A percentile compares a stretch with the other conserved stretches of the same genome.
These are phyloP conservation scores for Phytophthora capsici DNA, from an alignment of 352 stramenopile genomes.

Conservation along the genomic window DNA sequence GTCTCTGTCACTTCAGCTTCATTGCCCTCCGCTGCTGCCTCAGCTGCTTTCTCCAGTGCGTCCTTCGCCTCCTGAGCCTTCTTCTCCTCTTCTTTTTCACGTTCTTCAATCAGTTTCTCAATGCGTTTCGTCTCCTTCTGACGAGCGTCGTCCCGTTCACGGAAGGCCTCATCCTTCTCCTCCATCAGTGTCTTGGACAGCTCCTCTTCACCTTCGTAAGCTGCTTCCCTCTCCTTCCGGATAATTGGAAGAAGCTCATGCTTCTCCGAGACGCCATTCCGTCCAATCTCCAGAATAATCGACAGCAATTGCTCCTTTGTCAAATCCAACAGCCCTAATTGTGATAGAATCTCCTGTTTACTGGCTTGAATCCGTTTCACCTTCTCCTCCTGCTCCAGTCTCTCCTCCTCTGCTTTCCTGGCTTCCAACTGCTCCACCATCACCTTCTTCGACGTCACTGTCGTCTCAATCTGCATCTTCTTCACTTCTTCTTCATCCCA, in stretches of 20 bases:
- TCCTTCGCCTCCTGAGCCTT: constrained; percentile 39
- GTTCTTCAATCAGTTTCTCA: constrained; percentile 61
- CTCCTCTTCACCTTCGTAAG: constrained; percentile 31
- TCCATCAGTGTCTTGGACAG: constrained; percentile 56
- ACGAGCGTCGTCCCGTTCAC: constrained; percentile 54
- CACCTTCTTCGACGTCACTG: constrained; percentile 35
- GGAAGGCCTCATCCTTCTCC: constrained; percentile 55
- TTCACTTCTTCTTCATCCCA: constrained; percentile 45
- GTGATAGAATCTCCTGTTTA: constrained; percentile 52
- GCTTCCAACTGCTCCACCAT: constrained; percentile 53
- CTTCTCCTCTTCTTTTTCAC: constrained; percentile 34
- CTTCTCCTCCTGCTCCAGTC: constrained; percentile 62
- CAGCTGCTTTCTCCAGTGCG: constrained; percentile 31
- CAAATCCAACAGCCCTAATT: constrained; percentile 69
- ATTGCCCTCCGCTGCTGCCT: constrained; percentile 7
- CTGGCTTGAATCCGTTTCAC: constrained; percentile 42
- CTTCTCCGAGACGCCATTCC: constrained; percentile 45
- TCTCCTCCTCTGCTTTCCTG: constrained; percentile 45
- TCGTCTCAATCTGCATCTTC: constrained; percentile 34
- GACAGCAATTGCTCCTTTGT: constrained; percentile 61
- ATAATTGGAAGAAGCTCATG: constrained; percentile 66
- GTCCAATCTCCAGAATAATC: constrained; percentile 69
- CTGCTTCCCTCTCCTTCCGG: constrained; percentile 49
- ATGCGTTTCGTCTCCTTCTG: constrained; percentile 60
- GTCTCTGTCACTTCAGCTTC: constrained; percentile 23